phyloP scores from a whole-genome alignment of 2,329 filamentous ascomycete genomes.

The Blumeria hordei region DNA sequence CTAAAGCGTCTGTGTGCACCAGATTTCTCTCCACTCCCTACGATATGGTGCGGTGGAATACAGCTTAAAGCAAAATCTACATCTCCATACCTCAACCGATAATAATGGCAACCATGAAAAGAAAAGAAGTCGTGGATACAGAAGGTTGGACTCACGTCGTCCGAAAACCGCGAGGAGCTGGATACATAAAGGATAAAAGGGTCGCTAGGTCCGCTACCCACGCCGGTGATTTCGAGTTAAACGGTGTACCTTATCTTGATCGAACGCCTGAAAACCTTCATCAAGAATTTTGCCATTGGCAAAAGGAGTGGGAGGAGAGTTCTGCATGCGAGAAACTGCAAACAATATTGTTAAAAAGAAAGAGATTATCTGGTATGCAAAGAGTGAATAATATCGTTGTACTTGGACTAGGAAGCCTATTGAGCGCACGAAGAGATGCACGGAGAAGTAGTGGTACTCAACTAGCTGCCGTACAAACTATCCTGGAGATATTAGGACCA shows the following conservation, averaged over 20 bases:
- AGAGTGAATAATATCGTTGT: conserved; percentile 11
- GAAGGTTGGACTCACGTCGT: conserved; percentile 16
- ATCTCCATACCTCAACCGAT: no score
- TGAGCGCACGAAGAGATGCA: conserved; percentile 11
- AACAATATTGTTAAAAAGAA: conserved; percentile 3
- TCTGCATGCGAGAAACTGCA: conserved; percentile 7
- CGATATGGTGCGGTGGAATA: no score
- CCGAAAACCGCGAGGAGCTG: conserved; percentile 6
- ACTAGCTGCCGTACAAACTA: conserved; percentile 12
- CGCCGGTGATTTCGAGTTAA: conserved; percentile 11
- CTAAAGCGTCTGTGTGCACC: no score
- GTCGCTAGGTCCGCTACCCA: conserved; percentile 3
- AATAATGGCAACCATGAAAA: conserved; percentile 10
- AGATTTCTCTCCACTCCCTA: no score
- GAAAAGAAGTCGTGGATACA: conserved; percentile 11
- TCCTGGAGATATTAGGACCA: conserved; percentile 6
- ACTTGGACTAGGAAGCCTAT: conserved; percentile 14
- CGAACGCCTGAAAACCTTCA: conserved; percentile 11
- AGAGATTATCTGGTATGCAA: background rate
- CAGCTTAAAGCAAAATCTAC: no score
- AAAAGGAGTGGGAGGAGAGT: conserved; percentile 11
- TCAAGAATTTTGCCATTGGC: conserved; percentile 9
- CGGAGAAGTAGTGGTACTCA: conserved; percentile 12
- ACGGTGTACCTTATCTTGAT: conserved; percentile 11
- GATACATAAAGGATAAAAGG: conserved; percentile 2